Conservation (phyloP, 1,139 yeast genomes). For the Trichomonascaceae sp. region DNA sequence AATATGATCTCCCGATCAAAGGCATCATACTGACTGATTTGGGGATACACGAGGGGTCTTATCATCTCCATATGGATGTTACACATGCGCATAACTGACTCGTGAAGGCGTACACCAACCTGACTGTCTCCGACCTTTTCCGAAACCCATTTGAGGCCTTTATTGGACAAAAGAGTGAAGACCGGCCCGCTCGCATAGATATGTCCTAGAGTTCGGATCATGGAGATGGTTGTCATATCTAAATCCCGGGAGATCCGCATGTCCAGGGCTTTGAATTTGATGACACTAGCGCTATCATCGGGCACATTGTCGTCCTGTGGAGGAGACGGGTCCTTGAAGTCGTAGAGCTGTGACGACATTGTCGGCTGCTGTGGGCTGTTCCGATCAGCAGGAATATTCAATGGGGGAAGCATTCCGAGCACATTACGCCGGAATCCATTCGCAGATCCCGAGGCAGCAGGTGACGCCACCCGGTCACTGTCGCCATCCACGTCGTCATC, state of each 20-base stretch:
- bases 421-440: constrained; percentile 1
- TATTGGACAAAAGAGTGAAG: constrained; percentile 28
- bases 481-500: constrained; percentile 7
- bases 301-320: constrained; percentile 9
- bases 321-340: too few relatives aligned
- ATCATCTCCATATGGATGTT: constrained; percentile 25
- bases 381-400: background rate
- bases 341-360: too few relatives aligned
- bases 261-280: constrained; percentile 5
- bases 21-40: constrained; percentile 5
- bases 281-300: constrained; percentile 10
- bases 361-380: background rate
- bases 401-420: constrained; percentile 1
- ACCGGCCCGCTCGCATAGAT: constrained; percentile 18
- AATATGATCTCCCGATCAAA: constrained; percentile 6
- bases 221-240: constrained; percentile 11
- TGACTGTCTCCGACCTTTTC: constrained; percentile 22
- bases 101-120: constrained; percentile 14
- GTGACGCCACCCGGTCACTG: too few relatives aligned
- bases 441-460: constrained; percentile 3
- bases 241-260: constrained; percentile 4
- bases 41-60: constrained; percentile 12
- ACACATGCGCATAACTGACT: constrained; percentile 14
- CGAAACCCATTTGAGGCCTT: constrained; percentile 31
- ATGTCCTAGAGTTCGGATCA: constrained; percentile 10